Base-by-base conservation (phyloP, 257 asterid genomes). In the Penstemon barbatus region DNA sequence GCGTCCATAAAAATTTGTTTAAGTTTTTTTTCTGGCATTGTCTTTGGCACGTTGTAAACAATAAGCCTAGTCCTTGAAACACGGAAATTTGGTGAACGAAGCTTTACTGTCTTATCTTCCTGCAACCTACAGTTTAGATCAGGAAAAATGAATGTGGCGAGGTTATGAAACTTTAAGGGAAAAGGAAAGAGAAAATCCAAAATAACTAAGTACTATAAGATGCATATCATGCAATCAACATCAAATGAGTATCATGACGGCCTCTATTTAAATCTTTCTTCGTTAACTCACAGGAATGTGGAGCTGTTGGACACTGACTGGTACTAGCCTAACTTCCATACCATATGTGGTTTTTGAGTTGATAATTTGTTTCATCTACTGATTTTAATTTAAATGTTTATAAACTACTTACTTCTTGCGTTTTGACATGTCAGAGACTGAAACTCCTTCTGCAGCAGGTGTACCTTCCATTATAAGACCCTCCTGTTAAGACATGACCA, bases 391-490 rank as follows among this genome's bases (percentile, higher is more conserved):
- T 5, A 7, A 72, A 39, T 15, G 51, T 61, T 56, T 7, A 11
- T 45, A 42, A 54, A 53, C 9, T 5, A 67, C 93, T 72, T 80
- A 94, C 99, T 71, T 79, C 85, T 86, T 87, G 82, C 99, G 91
- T 81, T 94, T 94, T 46, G 96, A 54, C 88, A 94, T 82, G 70
- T 94, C 97, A 71, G 54, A 69, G 7, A 76, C 87, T 52, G 99
- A 91, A 82, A 91, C 97, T 19, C 96, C 99, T 75, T 66, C 89
- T n/a, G 95, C 96, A 69, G 99, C 97, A 61, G 96, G 86, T 74
- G 88, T 83, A 19, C 87, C 97, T 77, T 91, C 96, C 66, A 70
- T 51, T 73, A 94, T 83, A 75, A 85, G 88, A 68, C 99, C 99
- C 76, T 94, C 99, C 99, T 93, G 88, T 77, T 57, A 53, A 51